Conservation (phyloP, 2,329 filamentous ascomycete genomes). For the Botrytis pseudocinerea region DNA sequence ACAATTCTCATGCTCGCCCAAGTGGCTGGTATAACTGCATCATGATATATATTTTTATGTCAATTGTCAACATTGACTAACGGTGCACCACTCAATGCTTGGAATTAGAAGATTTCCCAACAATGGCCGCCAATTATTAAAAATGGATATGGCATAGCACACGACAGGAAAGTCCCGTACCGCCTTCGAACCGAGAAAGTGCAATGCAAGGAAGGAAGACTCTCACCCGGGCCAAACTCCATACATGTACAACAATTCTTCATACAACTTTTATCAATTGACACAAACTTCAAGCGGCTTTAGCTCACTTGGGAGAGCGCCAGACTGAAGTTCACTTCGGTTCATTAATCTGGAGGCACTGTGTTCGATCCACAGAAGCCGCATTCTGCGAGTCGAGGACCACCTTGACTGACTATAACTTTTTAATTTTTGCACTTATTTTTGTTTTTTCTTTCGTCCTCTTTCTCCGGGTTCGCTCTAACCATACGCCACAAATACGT, state of each 20-base stretch:
- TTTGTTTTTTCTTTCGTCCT: background rate
- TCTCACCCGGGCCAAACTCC: accelerated
- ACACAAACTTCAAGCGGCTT: constrained; percentile 20
- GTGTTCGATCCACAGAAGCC: constrained; percentile 26
- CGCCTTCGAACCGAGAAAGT: background rate
- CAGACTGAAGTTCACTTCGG: constrained; percentile 26
- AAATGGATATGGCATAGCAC: background rate
- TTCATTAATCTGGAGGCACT: constrained; percentile 23
- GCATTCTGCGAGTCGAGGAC: constrained; percentile 19
- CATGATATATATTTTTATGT: background rate
- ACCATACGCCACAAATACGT: background rate
- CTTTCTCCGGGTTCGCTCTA: background rate
- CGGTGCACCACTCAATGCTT: background rate
- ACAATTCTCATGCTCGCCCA: background rate
- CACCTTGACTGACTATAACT: background rate
- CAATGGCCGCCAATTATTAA: background rate
- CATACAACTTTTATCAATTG: background rate
- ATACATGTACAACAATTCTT: accelerated
- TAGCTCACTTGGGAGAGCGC: constrained; percentile 27
- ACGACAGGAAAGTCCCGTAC: too few species aligned
- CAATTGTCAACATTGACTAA: background rate
- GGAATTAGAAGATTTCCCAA: background rate
- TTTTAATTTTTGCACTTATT: background rate
- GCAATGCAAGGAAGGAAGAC: background rate
- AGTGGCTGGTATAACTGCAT: constrained; percentile 6